phyloP scores from a whole-genome alignment of 176 grass and related monocot species.

The Oryza longistaminata region DNA sequence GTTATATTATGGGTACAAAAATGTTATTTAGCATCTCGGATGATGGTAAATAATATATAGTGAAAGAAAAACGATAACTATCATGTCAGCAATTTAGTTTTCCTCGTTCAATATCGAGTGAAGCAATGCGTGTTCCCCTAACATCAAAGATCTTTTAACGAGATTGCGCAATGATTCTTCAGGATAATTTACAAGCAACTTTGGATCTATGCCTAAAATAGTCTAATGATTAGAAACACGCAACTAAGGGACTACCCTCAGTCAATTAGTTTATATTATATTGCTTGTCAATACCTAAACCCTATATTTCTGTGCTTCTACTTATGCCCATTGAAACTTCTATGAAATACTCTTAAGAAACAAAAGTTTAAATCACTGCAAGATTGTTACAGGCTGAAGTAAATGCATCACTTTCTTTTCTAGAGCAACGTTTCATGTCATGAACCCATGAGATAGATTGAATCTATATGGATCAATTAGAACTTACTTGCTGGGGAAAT shows the following conservation, averaged over 20 bases:
- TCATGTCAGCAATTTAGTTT: neutral
- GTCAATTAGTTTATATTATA: neutral
- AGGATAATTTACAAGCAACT: neutral
- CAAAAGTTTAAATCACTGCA: too few relatives aligned
- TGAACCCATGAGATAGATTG: neutral
- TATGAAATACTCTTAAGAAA: neutral
- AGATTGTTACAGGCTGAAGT: too few relatives aligned
- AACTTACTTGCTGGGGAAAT: conserved; percentile 92
- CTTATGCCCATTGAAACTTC: neutral
- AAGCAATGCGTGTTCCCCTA: neutral
- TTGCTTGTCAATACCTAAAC: neutral
- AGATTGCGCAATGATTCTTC: neutral
- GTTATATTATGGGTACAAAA: neutral
- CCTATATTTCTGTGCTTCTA: neutral
- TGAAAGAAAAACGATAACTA: neutral
- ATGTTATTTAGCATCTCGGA: neutral
- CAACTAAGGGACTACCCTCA: too few relatives aligned
- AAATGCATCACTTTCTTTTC: neutral
- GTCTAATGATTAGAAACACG: neutral
- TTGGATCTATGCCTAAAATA: neutral
- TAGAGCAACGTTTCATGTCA: neutral
- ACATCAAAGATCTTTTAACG: neutral
- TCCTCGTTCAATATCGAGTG: neutral
- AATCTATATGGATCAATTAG: neutral
- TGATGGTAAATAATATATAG: too few relatives aligned